Conservation (phyloP, 2,329 filamentous ascomycete species). For the Colletotrichum plurivorum region DNA sequence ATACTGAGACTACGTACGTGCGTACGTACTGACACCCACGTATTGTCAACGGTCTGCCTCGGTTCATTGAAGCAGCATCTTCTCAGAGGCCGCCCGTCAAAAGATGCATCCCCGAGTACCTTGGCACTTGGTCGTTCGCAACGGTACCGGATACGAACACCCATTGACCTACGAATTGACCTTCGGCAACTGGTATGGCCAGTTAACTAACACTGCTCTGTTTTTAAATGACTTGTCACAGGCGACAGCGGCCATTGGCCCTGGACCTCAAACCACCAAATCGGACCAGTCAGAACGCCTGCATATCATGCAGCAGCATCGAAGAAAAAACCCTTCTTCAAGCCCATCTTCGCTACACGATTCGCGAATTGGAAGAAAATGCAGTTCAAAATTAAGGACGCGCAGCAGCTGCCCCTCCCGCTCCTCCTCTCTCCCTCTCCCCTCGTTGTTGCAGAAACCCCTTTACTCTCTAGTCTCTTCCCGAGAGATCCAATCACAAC, state of each 20-base stretch:
- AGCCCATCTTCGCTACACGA: slow-evolving; percentile 19
- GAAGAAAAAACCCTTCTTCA: slow-evolving; percentile 1
- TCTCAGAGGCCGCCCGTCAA: not conserved
- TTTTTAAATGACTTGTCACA: too few relatives aligned
- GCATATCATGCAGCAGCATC: not conserved
- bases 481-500: slow-evolving; percentile 7
- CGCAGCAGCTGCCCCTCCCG: not conserved
- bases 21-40: too few relatives aligned
- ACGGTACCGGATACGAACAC: not conserved
- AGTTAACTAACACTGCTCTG: too few relatives aligned
- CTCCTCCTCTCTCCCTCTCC: not conserved
- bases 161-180: not conserved
- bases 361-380: slow-evolving; percentile 20
- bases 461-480: not conserved
- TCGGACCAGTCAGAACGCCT: slow-evolving; percentile 17
- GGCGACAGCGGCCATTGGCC: too few relatives aligned
- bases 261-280: not conserved
- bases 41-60: too few relatives aligned
- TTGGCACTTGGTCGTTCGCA: too few relatives aligned
- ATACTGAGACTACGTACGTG: not conserved
- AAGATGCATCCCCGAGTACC: not conserved
- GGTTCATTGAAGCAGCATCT: too few relatives aligned
- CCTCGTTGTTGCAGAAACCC: slow-evolving; percentile 21
- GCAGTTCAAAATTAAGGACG: slow-evolving; percentile 13
- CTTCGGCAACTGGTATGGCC: too few relatives aligned